Conservation (phyloP, 352 stramenopile genomes). For the Pythium oligandrum region DNA sequence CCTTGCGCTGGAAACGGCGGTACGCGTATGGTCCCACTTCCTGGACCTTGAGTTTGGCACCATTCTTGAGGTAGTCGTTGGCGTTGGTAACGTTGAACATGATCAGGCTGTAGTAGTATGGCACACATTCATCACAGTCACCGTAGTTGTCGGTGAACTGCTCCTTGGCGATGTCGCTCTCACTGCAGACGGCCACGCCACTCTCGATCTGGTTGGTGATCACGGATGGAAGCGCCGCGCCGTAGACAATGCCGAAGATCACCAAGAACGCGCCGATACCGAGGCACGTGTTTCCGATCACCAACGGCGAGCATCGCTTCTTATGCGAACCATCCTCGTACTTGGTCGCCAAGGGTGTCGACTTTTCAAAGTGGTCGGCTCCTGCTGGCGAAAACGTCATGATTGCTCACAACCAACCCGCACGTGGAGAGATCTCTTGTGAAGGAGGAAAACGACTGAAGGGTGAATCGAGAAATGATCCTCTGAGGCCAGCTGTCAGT, state of each 20-base stretch:
- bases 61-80: conserved; percentile 42
- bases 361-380: too few species aligned
- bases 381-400: too few species aligned
- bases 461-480: too few species aligned
- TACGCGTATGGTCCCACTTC: conserved; percentile 75
- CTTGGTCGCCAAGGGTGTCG: too few species aligned
- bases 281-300: conserved; percentile 30
- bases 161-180: conserved; percentile 30
- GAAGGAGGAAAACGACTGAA: too few species aligned
- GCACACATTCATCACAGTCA: conserved; percentile 72
- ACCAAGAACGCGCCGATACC: conserved; percentile 30
- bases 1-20: conserved; percentile 49
- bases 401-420: too few species aligned
- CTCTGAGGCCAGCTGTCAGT: too few species aligned
- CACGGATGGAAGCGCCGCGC: conserved; percentile 43
- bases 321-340: too few species aligned
- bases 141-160: conserved; percentile 52
- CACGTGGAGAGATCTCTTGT: too few species aligned
- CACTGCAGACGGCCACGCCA: conserved; percentile 40
- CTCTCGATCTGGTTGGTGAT: conserved; percentile 31
- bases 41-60: conserved; percentile 49
- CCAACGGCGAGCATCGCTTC: conserved; percentile 35
- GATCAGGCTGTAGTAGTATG: conserved; percentile 61
- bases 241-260: conserved; percentile 47
- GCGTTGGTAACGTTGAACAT: conserved; percentile 81